Conservation (phyloP, 75 land plant genomes). For the Cryptomeria japonica region DNA sequence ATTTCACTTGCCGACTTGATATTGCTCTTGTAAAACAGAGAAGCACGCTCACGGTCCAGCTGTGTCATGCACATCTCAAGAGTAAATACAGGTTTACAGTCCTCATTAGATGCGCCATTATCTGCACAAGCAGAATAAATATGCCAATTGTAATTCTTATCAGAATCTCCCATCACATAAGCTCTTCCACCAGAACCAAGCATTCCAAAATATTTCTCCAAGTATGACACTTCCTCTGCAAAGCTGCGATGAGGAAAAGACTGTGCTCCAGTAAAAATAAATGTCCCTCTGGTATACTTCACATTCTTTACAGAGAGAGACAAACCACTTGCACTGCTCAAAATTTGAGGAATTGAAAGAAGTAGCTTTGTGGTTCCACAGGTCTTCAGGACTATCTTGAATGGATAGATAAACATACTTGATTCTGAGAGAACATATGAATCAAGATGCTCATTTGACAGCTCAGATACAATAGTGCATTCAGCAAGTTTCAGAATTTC, state of each 20-base stretch:
- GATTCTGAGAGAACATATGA: conserved; percentile 82
- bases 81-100: conserved; percentile 25
- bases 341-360: conserved; percentile 45
- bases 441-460: conserved; percentile 51
- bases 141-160: conserved; percentile 50
- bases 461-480: conserved; percentile 65
- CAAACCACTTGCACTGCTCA: conserved; percentile 27
- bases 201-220: conserved; percentile 47
- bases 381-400: conserved; percentile 60
- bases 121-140: conserved; percentile 45
- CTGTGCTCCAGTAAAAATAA: conserved; percentile 63
- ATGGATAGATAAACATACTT: conserved; percentile 67
- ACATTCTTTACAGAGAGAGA: conserved; percentile 34
- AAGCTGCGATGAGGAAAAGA: conserved; percentile 64
- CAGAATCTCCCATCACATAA: conserved; percentile 53
- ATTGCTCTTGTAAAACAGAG: conserved; percentile 51
- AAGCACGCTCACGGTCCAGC: conserved; percentile 44
- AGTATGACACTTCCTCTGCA: conserved; percentile 47
- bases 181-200: conserved; percentile 47
- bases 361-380: conserved; percentile 78
- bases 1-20: conserved; percentile 43
- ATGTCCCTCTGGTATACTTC: conserved; percentile 56
- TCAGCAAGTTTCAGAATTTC: conserved; percentile 43
- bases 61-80: conserved; percentile 88
- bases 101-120: not conserved